These are phyloP conservation scores for Scleroderma bovista DNA, from an alignment of 768 basidiomycete genomes.

Conservation along the genomic window DNA sequence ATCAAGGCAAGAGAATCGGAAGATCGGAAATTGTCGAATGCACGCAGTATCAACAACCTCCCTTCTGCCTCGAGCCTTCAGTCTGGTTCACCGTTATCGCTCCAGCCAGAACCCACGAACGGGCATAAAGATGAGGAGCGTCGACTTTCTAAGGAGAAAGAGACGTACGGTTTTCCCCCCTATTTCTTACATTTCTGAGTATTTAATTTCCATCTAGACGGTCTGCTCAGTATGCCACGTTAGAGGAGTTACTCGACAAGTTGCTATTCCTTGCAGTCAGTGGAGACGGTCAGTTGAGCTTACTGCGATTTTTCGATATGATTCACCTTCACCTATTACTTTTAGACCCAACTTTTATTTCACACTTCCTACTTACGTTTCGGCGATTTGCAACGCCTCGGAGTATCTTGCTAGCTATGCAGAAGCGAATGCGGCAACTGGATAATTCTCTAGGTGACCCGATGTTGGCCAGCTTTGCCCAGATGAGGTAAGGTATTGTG, in stretches of 20 bases:
- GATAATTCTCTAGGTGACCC: conserved; percentile 70
- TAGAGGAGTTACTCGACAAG: conserved; percentile 79
- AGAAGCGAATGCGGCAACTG: conserved; percentile 77
- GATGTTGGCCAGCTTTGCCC: conserved; percentile 83
- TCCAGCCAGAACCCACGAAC: conserved; percentile 9
- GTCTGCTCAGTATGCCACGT: conserved; percentile 64
- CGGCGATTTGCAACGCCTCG: conserved; percentile 79
- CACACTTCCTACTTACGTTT: conserved; percentile 79
- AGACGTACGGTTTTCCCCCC: conserved; percentile 42
- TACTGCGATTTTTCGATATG: conserved; percentile 6
- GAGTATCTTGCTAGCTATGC: conserved; percentile 78
- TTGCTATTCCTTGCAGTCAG: conserved; percentile 78
- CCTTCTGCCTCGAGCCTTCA: conserved; percentile 15
- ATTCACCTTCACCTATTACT: conserved; percentile 9
- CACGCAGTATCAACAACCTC: conserved; percentile 24
- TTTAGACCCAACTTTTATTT: conserved; percentile 69
- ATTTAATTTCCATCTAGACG: conserved; percentile 29
- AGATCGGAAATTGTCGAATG: conserved; percentile 27
- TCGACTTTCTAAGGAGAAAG: conserved; percentile 37
- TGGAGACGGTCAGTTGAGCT: conserved; percentile 58
- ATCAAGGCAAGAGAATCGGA: conserved; percentile 21
- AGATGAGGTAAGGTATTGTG: conserved; percentile 61
- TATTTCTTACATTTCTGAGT: conserved; percentile 9
- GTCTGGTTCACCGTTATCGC: conserved; percentile 11
- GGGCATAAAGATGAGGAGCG: conserved; percentile 22